These are phyloP conservation scores for Pouteria glomerata DNA, from an alignment of 148 eudicot genomes.

Conservation along the genomic window DNA sequence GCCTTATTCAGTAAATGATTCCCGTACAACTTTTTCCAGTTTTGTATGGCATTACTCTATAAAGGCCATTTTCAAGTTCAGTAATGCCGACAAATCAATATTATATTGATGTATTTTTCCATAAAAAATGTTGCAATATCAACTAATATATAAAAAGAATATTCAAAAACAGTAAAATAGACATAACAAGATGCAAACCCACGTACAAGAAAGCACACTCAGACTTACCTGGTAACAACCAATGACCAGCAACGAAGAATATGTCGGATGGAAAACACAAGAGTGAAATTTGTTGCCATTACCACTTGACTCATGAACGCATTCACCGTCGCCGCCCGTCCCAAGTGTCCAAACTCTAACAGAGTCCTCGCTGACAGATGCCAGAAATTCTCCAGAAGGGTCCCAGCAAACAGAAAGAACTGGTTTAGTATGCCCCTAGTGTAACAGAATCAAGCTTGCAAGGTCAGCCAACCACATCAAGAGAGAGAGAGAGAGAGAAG, in stretches of 20 bases:
- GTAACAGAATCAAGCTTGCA: not conserved
- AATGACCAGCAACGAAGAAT: constrained; percentile 66
- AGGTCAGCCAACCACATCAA: not conserved
- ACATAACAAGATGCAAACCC: not conserved
- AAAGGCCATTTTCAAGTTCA: too few species aligned
- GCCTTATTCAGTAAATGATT: too few species aligned
- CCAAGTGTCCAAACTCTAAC: constrained; percentile 81
- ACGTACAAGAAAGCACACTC: not conserved
- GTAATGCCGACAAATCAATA: too few species aligned
- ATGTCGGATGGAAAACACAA: constrained; percentile 86
- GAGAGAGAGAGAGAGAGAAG: not conserved
- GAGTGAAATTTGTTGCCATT: constrained; percentile 81
- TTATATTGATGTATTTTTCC: too few species aligned
- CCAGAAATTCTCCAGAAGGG: constrained; percentile 74
- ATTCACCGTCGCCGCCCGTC: constrained; percentile 69
- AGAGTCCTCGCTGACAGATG: constrained; percentile 93
- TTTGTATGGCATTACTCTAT: too few species aligned
- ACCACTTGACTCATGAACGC: constrained; percentile 72
- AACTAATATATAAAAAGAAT: not conserved
- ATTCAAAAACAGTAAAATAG: not conserved
- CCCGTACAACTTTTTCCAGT: too few species aligned
- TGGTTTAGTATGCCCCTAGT: constrained; percentile 78
- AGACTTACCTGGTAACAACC: constrained; percentile 83
- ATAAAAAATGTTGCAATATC: not conserved
- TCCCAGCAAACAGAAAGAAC: constrained; percentile 86